Evolutionary conservation across 345 rosid species (phyloP), one percentile per base, ranked within the genome.

Genomic region (Lagerstroemia speciosa): DNA sequence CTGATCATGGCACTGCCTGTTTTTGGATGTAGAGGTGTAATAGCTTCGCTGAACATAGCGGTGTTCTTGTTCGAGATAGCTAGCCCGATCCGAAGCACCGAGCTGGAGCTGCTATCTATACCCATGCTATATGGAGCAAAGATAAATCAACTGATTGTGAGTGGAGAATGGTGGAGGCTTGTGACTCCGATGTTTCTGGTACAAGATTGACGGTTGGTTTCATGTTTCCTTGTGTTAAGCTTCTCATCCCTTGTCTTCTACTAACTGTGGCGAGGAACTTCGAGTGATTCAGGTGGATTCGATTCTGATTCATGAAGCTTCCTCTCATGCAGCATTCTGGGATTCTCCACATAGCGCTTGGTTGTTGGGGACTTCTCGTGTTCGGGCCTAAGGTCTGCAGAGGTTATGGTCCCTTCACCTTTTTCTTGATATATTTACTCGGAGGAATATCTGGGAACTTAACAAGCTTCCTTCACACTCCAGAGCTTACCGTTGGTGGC

Each of bases 181-280:
- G 75, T 93, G 78, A 93, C 97, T 19, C 97, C 98, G 33, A 93
- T 90, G 93, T 93, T 93, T 93, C 98, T 90, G 97, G 98, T 93
- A 93, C 98, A 90, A 79, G 91, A 87, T 82, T 85, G 78, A 85
- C 76, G 80, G 81, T 73, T 87, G 89, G 96, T 94, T 90, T 83
- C 84, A 88, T 87, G 80, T 85, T 87, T 82, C 79, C 43, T 29
- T 34, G 24, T 65, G 29, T 46, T 15, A 12, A 66, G 6, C 27
- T 10, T 61, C 34, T 61, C 20, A 27, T 61, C 33, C 19, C 12
- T 58, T 24, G 19, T 29, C 3, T 48, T 64, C 3, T 64, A 20
- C 12, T 33, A 43, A 37, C 30, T n/a, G 29, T 65, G 68, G n/a
- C n/a, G n/a, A n/a, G n/a, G n/a, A n/a, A n/a, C n/a, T n/a, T n/a